Evolutionary conservation across 176 grass and related monocot species (phyloP), one percentile per base, ranked within the genome.

Genomic region (Elaeis guineensis): DNA sequence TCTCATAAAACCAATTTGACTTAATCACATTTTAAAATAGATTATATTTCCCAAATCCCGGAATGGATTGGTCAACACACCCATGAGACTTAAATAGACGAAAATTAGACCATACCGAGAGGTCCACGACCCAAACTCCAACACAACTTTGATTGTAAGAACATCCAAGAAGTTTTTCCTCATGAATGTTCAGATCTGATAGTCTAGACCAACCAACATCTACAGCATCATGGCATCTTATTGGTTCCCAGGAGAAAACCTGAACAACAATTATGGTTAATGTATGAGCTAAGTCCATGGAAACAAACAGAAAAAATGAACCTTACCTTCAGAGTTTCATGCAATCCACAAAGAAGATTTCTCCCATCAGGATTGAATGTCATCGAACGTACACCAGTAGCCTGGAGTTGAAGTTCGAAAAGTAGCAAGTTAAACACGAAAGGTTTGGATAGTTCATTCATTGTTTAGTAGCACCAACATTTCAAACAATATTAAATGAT

Each of bases 121-220:
- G 85, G 78, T 98, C 94, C 15, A 98, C 85, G 11, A 98, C 88
- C 94, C 94, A 98, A 76, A 98, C 80, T 76, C 88, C 94, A 76
- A 98, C 94, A 89, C 88, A 98, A 78, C 94, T 92, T 74, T 93
- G 94, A 81, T 98, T 98, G 52, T 78, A 93, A 55, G 94, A 98
- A 74, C 94, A 98, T 59, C 94, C 94, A 73, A 98, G 85, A 80
- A 93, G 87, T 90, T 98, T 98, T 58, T 82, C 85, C 63, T 98
- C 94, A 12, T 98, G 94, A 18, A 93, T 84, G 72, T 98, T 98
- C 53, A 93, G 72, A 93, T 98, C 94, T 77, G 94, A 90, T 59
- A 98, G 29, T 78, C 67, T 92, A 57, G 94, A 98, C 94, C 94
- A 98, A 55, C 94, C 94, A 28, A 98, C 85, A 78, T 93, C 94